Evolutionary conservation across 2,329 filamentous ascomycete species (phyloP), one percentile per base, ranked within the genome.

Genomic region (Penicillium griseofulvum): DNA sequence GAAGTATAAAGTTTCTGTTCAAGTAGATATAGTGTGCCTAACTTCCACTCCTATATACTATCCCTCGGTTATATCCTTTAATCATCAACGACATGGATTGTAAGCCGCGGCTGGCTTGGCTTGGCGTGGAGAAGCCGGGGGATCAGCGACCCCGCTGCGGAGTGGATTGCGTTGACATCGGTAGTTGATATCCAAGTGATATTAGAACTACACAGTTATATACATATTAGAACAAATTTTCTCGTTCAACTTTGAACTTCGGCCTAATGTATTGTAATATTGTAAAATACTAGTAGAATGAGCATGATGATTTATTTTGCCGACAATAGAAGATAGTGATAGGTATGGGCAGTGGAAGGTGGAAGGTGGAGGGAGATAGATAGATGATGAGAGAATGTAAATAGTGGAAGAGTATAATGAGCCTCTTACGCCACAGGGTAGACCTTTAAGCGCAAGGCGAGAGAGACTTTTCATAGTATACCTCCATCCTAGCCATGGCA

Each of bases 111-210:
- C 9, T 45, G 31, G 14, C 16, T 6, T 29, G 31, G 24, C 49
- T 52, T 46, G 38, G 49, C 31, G 41, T 52, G 49, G 39, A 37
- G 41, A 52, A 52, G 31, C 36, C 17, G 47, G 36, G 37, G 37
- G 49, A 52, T 52, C 49, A 22, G 6, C 39, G n/a, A 47, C 49
- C 49, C 49, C 49, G 49, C 42, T 38, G 49, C 33, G 56, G 49
- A 47, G 42, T 28, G 5, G 8, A 19, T 31, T 42, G 26, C 9
- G 16, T 29, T 44, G 42, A 11, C 17, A 16, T 45, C 12, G 29
- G 12, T 14, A 16, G 33, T n/a, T 1, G 5, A n/a, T 29, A n/a
- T n/a, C 2, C 5, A 5, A 28, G 11, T 5, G 8, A 43, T 29
- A 19, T 5, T 19, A 31, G 6, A 31, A 11, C 7, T 44, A 29